Evolutionary conservation across 257 asterid species (phyloP), one percentile per base, ranked within the genome.

Genomic region (Solanum arcanum): DNA sequence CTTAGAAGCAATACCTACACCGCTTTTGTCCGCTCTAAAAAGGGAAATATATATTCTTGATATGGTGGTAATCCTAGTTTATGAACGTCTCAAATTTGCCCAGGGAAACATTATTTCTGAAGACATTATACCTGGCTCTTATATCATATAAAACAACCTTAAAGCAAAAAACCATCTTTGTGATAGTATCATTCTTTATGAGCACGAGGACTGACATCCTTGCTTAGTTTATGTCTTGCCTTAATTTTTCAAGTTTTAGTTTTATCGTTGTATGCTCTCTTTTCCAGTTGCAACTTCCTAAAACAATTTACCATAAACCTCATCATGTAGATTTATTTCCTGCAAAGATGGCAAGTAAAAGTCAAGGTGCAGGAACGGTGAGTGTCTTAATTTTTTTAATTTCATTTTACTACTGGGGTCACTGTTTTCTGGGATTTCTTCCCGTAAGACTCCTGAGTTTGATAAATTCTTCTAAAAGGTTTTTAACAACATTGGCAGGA

Each of bases 321-420:
- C 86, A 92, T 81, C 29, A 82, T 74, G 39, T 78, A 81, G 88
- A 86, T 92, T 88, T 86, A 82, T 91, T 81, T 92, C 90, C 86
- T 91, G 93, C 88, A 95, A 98, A 94, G 88, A 89, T 88, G 93
- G 93, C 89, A 87, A 91, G 86, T 56, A 92, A 92, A 86, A 90
- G 84, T 87, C 92, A 92, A 90, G 89, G 91, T 85, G 85, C 89
- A 86, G 90, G 91, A 89, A 90, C 91, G 93, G 98, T 94, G 88
- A 86, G 94, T 52, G 5, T 73, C 56, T 46, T 33, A 33, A 16
- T 29, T 23, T n/a, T 87, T 86, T 15, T 6, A 37, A 37, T 37
- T 37, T 37, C 6, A 37, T 83, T 87, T 56, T 20, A 59, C 16
- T 73, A 64, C 74, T 60, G 10, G 85, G 59, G 83, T 64, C 86